These are phyloP conservation scores for Aspergillus ustus DNA, from an alignment of 2,329 filamentous ascomycete genomes.

Conservation along the genomic window DNA sequence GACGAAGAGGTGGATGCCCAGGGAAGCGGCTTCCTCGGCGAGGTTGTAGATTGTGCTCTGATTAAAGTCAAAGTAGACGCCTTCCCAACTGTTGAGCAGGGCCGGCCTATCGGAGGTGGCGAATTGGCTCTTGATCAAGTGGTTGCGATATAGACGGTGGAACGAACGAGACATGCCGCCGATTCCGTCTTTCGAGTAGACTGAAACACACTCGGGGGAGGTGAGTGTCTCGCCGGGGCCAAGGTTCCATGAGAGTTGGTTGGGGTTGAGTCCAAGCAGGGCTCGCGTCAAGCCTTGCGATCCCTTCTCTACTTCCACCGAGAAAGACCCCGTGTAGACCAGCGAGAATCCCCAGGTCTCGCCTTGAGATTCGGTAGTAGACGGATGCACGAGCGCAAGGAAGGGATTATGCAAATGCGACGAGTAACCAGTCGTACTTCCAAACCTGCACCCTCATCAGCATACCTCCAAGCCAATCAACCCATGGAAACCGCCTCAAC, in stretches of 20 bases:
- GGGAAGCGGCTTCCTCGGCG: constrained; percentile 50
- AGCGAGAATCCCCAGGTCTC: constrained; percentile 69
- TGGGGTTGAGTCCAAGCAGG: constrained; percentile 64
- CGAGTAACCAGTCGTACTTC: constrained; percentile 65
- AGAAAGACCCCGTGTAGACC: constrained; percentile 67
- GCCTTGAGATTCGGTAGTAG: constrained; percentile 64
- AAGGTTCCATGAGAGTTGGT: constrained; percentile 64
- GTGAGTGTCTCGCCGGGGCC: constrained; percentile 61
- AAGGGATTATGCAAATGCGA: constrained; percentile 70
- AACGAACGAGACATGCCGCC: constrained; percentile 66
- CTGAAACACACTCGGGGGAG: constrained; percentile 65
- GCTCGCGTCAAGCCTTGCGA: constrained; percentile 66
- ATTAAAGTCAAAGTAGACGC: constrained; percentile 63
- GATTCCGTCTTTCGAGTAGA: constrained; percentile 64
- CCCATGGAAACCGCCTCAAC: no score
- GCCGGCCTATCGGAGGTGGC: constrained; percentile 58
- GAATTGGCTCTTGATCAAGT: constrained; percentile 63
- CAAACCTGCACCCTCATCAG: constrained; percentile 52
- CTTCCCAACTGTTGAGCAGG: constrained; percentile 70
- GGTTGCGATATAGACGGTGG: constrained; percentile 65
- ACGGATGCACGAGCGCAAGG: constrained; percentile 60
- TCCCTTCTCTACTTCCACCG: constrained; percentile 63
- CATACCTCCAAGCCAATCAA: neutral
- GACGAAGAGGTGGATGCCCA: constrained; percentile 68
- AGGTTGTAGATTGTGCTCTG: constrained; percentile 51